Evolutionary conservation across 345 rosid species (phyloP), one percentile per base, ranked within the genome.

Genomic region (Turritis glabra): DNA sequence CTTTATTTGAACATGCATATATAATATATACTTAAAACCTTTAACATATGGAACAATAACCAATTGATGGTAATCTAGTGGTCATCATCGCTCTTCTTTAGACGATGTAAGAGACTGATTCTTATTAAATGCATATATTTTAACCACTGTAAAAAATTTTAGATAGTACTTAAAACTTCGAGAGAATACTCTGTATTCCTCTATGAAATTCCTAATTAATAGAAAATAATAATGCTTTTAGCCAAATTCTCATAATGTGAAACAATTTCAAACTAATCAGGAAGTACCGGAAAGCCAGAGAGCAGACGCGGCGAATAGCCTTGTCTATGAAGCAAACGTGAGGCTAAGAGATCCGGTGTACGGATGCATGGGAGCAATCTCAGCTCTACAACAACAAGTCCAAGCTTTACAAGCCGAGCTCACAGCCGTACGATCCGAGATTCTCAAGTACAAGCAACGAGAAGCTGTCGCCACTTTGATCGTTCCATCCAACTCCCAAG

Each of bases 281-380:
- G 97, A 94, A 77, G 99, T 91, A 10, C 90, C 90, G 0, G 96
- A 95, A 64, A 84, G 79, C 76, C 97, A 91, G 59, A 85, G 97
- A 77, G 88, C 90, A 1, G 97, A 95, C 54, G 85, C 97, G 0
- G 97, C 97, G 5, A 91, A 91, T 68, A 95, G 97, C 72, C 96
- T 95, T 0, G 97, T 95, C 23, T 91, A 87, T 56, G 99, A 95
- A 74, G 99, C 99, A 19, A 95, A 95, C 64, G 90, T 91, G 79
- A 84, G 99, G 84, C 84, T 95, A 55, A 81, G 97, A 83, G 99
- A 95, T 77, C 97, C 99, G 0, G 90, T 95, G 26, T 90, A 95
- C 61, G 99, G 99, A 7, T 91, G 99, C 85, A 87, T 90, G 96
- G 98, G 99, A 43, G 99, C 96, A 68, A 91, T 95, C 40, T 95